These are phyloP conservation scores for Aechmea fasciata DNA, from an alignment of 176 grass and related monocot species.

Conservation along the genomic window DNA sequence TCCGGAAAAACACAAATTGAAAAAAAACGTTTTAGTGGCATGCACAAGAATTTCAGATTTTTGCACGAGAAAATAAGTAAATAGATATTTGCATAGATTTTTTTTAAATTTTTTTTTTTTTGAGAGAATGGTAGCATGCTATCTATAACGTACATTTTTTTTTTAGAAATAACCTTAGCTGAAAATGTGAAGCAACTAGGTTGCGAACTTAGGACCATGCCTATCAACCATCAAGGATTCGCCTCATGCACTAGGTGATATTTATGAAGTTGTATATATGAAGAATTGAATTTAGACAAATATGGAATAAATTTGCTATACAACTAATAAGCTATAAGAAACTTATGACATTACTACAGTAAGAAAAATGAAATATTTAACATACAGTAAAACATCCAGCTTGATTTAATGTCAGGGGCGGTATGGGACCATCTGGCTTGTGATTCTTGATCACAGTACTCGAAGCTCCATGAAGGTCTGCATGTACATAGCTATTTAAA, in stretches of 20 bases:
- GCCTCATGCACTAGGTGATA: too few species aligned
- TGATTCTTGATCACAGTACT: constrained; percentile 98
- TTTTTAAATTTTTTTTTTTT: too few species aligned
- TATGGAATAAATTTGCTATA: background rate
- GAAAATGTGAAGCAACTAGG: too few species aligned
- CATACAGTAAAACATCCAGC: constrained; percentile 90
- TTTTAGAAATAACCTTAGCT: too few species aligned
- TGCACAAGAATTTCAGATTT: too few species aligned
- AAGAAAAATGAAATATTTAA: constrained; percentile 7
- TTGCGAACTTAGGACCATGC: too few species aligned
- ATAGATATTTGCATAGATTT: too few species aligned
- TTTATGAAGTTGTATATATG: too few species aligned
- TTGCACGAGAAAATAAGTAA: too few species aligned
- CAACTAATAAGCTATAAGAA: background rate
- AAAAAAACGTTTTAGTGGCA: background rate
- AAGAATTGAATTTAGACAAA: background rate
- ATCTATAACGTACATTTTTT: too few species aligned
- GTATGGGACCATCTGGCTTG: constrained; percentile 65
- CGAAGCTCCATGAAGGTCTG: constrained; percentile 88
- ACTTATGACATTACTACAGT: background rate
- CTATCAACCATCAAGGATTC: too few species aligned
- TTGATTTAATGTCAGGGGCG: constrained; percentile 92
- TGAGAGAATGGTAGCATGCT: too few species aligned
- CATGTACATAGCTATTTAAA: constrained; percentile 73
- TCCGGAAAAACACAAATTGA: constrained; percentile 12